Percentiles rank a stretch among this genome's conserved stretches.
Evolutionary conservation across 2,329 filamentous ascomycete genomes (phyloP).

Genomic region (Fusarium abutilonis): DNA sequence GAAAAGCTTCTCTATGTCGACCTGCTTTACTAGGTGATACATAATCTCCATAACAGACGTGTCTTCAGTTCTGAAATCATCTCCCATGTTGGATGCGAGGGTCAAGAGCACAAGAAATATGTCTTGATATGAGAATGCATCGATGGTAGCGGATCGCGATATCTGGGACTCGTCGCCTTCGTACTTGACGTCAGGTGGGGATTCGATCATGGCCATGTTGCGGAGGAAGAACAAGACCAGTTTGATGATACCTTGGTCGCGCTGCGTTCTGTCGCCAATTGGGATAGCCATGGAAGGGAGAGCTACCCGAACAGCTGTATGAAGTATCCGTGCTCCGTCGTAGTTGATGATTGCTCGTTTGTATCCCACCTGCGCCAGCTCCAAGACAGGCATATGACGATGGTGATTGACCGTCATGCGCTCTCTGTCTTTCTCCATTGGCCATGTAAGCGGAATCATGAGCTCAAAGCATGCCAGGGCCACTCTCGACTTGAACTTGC

Average conservation of each 20-base stretch:
- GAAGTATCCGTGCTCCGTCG: constrained; percentile 78
- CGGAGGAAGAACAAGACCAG: constrained; percentile 88
- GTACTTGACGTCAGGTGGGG: constrained; percentile 75
- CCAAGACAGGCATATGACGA: constrained; percentile 87
- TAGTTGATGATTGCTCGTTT: constrained; percentile 89
- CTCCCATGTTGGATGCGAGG: constrained; percentile 89
- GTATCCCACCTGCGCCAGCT: constrained; percentile 87
- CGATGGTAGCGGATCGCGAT: constrained; percentile 86
- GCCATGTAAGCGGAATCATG: constrained; percentile 93
- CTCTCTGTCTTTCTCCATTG: constrained; percentile 79
- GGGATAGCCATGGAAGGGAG: constrained; percentile 86
- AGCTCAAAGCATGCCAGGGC: constrained; percentile 89
- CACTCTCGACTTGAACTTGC: constrained; percentile 79
- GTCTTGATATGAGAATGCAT: constrained; percentile 90
- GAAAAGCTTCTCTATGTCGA: constrained; percentile 85
- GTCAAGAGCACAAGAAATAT: constrained; percentile 87
- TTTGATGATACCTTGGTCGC: constrained; percentile 93
- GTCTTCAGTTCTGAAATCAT: constrained; percentile 91
- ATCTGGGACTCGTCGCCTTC: constrained; percentile 92
- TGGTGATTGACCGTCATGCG: constrained; percentile 94
- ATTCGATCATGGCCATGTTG: constrained; percentile 86
- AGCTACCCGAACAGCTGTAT: constrained; percentile 81
- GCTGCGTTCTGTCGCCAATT: constrained; percentile 75
- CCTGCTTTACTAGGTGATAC: constrained; percentile 91
- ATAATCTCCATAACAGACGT: constrained; percentile 89